Evolutionary conservation across 331 rosid species (phyloP).

Genomic region (Acacia concinna): DNA sequence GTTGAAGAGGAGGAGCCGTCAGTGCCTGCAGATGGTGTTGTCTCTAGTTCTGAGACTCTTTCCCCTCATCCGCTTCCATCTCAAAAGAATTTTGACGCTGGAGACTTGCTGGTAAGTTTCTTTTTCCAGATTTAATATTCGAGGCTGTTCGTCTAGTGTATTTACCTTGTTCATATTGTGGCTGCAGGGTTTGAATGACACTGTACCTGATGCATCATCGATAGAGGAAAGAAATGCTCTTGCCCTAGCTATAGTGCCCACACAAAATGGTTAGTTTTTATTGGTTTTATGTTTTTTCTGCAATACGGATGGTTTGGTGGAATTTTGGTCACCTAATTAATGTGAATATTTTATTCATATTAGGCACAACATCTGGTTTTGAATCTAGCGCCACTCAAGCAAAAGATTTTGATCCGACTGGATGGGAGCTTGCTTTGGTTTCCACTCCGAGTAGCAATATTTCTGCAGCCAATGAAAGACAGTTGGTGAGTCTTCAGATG

Average conservation of each 20-base stretch:
- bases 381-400: conserved; percentile 54
- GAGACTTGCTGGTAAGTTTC: conserved; percentile 76
- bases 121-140: conserved; percentile 16
- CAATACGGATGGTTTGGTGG: conserved; percentile 28
- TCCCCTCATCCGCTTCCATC: conserved; percentile 52
- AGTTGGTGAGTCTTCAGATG: conserved; percentile 68
- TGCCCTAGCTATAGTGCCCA: conserved; percentile 85
- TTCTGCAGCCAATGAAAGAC: conserved; percentile 84
- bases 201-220: conserved; percentile 56
- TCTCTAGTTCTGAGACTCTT: conserved; percentile 54
- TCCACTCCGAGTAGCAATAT: conserved; percentile 84
- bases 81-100: conserved; percentile 62
- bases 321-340: conserved; percentile 26
- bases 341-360: conserved; percentile 26
- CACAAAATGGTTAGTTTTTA: conserved; percentile 57
- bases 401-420: conserved; percentile 87
- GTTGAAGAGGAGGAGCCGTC: conserved; percentile 67
- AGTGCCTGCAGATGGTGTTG: conserved; percentile 48
- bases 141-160: not conserved
- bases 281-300: conserved; percentile 29
- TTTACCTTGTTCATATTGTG: conserved; percentile 31
- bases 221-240: conserved; percentile 92
- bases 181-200: conserved; percentile 77
- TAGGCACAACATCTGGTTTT: conserved; percentile 68
- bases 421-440: conserved; percentile 98